phyloP scores from a whole-genome alignment of 805 yeast genomes.

The Suhomyces xylopsoci region DNA sequence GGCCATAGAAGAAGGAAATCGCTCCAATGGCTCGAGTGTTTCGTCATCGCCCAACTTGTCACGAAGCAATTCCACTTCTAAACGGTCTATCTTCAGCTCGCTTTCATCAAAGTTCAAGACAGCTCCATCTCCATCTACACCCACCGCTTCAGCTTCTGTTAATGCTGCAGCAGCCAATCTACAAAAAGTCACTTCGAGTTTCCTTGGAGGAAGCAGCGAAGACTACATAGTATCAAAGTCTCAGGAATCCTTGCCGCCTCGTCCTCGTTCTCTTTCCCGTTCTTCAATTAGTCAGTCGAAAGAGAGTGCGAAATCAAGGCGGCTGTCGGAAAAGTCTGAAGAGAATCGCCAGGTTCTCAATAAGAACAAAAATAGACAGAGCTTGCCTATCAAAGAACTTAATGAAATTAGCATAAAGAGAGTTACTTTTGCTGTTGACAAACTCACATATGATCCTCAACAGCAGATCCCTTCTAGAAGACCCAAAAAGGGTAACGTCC shows the following conservation, averaged over 20 bases:
- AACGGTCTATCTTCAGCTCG: constrained; percentile 35
- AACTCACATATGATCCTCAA: constrained; percentile 61
- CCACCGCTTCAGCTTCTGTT: background rate
- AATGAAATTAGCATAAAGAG: constrained; percentile 47
- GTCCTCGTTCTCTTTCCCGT: background rate
- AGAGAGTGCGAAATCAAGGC: background rate
- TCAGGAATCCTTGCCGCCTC: background rate
- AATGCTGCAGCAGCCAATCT: background rate
- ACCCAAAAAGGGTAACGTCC: constrained; percentile 52
- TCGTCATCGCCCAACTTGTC: constrained; percentile 14
- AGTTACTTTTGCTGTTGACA: constrained; percentile 76
- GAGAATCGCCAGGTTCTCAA: constrained; percentile 32
- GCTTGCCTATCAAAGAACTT: constrained; percentile 31
- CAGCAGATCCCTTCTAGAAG: constrained; percentile 59
- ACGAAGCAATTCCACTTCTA: constrained; percentile 12
- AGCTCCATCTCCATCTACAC: background rate
- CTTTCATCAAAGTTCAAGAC: constrained; percentile 39
- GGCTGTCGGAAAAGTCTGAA: background rate
- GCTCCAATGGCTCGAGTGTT: background rate
- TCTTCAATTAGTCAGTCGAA: background rate
- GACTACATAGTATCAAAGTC: background rate
- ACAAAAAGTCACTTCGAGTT: constrained; percentile 1
- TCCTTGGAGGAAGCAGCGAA: background rate
- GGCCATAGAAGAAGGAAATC: constrained; percentile 1
- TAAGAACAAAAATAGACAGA: constrained; percentile 40